Conservation (phyloP, 2,329 filamentous ascomycete genomes). For the Phialocephala subalpina region DNA sequence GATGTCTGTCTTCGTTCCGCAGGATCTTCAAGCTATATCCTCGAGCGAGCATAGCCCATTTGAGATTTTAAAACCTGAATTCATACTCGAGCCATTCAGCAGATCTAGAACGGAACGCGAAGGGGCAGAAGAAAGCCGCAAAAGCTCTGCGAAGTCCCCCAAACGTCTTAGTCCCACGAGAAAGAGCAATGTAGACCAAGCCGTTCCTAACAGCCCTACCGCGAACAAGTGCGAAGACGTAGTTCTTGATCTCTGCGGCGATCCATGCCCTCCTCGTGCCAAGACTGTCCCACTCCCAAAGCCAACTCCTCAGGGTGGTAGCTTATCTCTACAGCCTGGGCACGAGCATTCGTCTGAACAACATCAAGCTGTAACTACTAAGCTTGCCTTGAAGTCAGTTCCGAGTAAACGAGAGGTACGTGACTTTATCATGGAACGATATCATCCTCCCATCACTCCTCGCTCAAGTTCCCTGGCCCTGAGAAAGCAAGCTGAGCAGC, state of each 20-base stretch:
- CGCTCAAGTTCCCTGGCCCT: constrained; percentile 36
- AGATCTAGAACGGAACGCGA: constrained; percentile 5
- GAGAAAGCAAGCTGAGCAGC: constrained; percentile 30
- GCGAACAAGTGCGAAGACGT: not conserved
- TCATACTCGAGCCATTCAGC: constrained; percentile 27
- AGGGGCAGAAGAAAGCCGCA: constrained; percentile 14
- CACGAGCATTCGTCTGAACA: constrained; percentile 32
- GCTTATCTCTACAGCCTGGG: constrained; percentile 18
- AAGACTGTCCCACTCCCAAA: constrained; percentile 24
- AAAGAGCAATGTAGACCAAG: not conserved
- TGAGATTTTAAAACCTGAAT: constrained; percentile 11
- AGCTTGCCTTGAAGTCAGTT: constrained; percentile 31
- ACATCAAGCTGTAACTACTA: constrained; percentile 29
- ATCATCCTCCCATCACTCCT: constrained; percentile 32
- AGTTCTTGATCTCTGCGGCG: constrained; percentile 7
- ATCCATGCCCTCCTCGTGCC: not conserved
- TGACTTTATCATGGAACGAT: constrained; percentile 33
- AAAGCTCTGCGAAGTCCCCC: constrained; percentile 31
- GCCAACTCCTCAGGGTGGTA: constrained; percentile 25
- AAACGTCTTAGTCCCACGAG: constrained; percentile 26
- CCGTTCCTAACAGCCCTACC: not conserved
- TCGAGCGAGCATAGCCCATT: not conserved
- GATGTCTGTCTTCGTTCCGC: not conserved
- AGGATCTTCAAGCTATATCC: not conserved
- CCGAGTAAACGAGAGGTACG: constrained; percentile 37